These are phyloP conservation scores for Hylodesmum podocarpum DNA, from an alignment of 306 rosid genomes.

Conservation along the genomic window DNA sequence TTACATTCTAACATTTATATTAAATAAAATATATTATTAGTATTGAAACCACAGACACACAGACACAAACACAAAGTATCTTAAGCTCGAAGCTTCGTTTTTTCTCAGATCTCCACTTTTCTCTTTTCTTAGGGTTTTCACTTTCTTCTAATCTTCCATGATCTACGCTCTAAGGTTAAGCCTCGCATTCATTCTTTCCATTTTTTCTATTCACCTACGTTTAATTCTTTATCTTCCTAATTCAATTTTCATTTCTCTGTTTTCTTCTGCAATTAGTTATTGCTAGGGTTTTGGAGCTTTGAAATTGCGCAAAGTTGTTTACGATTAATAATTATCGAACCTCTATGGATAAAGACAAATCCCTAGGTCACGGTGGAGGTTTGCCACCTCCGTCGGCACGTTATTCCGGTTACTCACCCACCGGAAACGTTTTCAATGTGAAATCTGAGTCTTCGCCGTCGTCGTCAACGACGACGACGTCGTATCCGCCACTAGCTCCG, in stretches of 20 bases:
- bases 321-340: slow-evolving; percentile 8
- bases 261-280: slow-evolving; percentile 5
- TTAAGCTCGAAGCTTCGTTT: slow-evolving; percentile 37
- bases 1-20: background rate
- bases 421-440: slow-evolving; percentile 57
- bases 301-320: slow-evolving; percentile 15
- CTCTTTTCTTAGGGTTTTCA: slow-evolving; percentile 31
- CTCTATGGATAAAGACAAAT: slow-evolving; percentile 77
- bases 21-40: background rate
- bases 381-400: slow-evolving; percentile 77
- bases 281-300: slow-evolving; percentile 38
- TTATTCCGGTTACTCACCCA: slow-evolving; percentile 51
- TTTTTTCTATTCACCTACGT: background rate
- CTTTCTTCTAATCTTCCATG: background rate
- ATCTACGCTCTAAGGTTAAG: background rate
- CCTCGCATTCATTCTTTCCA: background rate
- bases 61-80: no score
- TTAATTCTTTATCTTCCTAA: background rate
- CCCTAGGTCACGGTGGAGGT: slow-evolving; percentile 63
- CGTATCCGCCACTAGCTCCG: slow-evolving; percentile 60
- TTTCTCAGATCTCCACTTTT: slow-evolving; percentile 16
- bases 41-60: no score
- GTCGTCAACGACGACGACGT: slow-evolving; percentile 19
- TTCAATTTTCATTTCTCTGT: background rate
- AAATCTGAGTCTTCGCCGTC: slow-evolving; percentile 59